These are phyloP conservation scores for Phytophthora aleatoria DNA, from an alignment of 352 stramenopile species.

Conservation along the genomic window DNA sequence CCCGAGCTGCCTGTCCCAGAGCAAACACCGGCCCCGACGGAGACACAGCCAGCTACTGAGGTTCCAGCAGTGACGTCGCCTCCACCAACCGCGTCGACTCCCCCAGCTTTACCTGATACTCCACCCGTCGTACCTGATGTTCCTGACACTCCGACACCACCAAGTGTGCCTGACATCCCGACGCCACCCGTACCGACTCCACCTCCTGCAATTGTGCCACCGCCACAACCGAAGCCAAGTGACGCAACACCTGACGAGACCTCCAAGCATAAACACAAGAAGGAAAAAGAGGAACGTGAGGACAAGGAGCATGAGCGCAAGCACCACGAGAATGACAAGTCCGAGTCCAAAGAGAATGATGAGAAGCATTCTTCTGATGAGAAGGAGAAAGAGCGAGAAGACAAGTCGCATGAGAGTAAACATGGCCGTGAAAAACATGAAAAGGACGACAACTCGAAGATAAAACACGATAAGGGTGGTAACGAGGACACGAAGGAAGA, in stretches of 20 bases:
- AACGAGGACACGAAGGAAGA: conserved; percentile 17
- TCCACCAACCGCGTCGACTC: conserved; percentile 7
- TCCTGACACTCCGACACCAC: conserved; percentile 7
- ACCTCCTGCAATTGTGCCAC: neutral
- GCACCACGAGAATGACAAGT: conserved; percentile 12
- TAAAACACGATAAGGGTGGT: conserved; percentile 4
- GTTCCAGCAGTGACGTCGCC: conserved; percentile 5
- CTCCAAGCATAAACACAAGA: conserved; percentile 26
- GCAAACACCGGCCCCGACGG: conserved; percentile 10
- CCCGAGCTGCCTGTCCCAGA: conserved; percentile 7
- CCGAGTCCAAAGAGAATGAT: conserved; percentile 10
- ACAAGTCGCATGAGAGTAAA: neutral
- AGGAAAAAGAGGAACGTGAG: conserved; percentile 17
- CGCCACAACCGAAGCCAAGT: conserved; percentile 3
- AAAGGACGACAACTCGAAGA: conserved; percentile 17
- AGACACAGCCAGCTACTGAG: conserved; percentile 9
- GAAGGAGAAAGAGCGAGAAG: conserved; percentile 20
- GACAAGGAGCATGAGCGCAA: conserved; percentile 18
- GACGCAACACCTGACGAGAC: conserved; percentile 6
- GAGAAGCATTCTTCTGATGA: conserved; percentile 13
- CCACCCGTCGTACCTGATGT: conserved; percentile 13
- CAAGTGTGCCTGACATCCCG: conserved; percentile 10
- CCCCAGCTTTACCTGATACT: neutral
- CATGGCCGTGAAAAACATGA: conserved; percentile 6
- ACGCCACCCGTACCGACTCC: neutral